Percentiles rank a stretch among this genome's conserved stretches.
Evolutionary conservation across 2,329 filamentous ascomycete genomes (phyloP).

Genomic region (Botrytis elliptica): DNA sequence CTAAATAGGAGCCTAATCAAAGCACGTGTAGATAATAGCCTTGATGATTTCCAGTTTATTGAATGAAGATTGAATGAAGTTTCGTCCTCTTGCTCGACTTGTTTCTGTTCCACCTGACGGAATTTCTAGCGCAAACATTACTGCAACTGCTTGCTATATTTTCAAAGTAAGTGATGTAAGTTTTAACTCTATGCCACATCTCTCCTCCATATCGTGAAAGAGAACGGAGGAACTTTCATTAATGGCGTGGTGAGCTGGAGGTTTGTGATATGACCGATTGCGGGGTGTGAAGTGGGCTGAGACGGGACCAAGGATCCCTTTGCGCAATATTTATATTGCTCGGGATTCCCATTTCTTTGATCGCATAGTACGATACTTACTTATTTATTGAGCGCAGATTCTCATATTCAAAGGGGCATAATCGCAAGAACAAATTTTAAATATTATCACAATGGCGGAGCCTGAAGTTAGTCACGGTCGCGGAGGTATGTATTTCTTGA

Average conservation of each 20-base stretch:
- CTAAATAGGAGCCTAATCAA: constrained; percentile 2
- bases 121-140: not conserved
- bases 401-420: not conserved
- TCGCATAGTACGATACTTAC: constrained; percentile 3
- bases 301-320: constrained; percentile 3
- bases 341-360: constrained; percentile 9
- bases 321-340: not conserved
- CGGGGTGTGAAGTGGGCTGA: constrained; percentile 15
- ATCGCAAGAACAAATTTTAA: not conserved
- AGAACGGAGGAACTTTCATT: not conserved
- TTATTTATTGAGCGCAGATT: not conserved
- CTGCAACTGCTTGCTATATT: not conserved
- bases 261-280: constrained; percentile 13
- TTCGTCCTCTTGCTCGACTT: not conserved
- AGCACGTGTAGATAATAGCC: not conserved
- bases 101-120: not conserved
- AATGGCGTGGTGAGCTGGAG: not conserved
- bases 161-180: not conserved
- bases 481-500: constrained; percentile 35
- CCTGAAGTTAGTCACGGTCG: constrained; percentile 40
- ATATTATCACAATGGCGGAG: constrained; percentile 3
- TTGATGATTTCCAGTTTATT: not conserved
- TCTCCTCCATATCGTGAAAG: not conserved
- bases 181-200: not conserved
- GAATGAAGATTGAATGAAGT: not conserved